Conservation (phyloP, 352 stramenopile species). For the Phytophthora pseudosyringae region DNA sequence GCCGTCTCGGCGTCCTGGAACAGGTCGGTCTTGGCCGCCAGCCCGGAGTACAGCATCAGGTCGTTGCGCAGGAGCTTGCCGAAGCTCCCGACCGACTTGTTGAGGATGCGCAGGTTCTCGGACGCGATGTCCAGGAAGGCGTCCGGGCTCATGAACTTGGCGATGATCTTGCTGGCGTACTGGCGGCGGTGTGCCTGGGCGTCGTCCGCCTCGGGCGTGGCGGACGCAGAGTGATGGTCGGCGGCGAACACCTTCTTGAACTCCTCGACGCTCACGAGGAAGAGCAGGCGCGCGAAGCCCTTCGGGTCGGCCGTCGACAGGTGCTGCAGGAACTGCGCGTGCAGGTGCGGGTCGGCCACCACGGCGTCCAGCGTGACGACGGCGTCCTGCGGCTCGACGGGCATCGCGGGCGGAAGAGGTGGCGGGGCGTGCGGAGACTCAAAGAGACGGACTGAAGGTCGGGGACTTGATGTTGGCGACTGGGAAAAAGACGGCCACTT, state of each 20-base stretch:
- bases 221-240: slow-evolving; percentile 11
- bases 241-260: slow-evolving; percentile 79
- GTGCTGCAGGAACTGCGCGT: slow-evolving; percentile 84
- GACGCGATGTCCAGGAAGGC: slow-evolving; percentile 83
- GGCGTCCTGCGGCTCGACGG: slow-evolving; percentile 14
- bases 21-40: slow-evolving; percentile 78
- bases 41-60: slow-evolving; percentile 73
- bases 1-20: slow-evolving; percentile 80
- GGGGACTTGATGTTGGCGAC: slow-evolving; percentile 26
- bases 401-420: slow-evolving; percentile 1
- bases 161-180: slow-evolving; percentile 89
- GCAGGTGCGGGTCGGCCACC: slow-evolving; percentile 76
- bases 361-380: slow-evolving; percentile 73
- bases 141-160: slow-evolving; percentile 87
- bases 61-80: slow-evolving; percentile 77
- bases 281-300: slow-evolving; percentile 78
- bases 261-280: slow-evolving; percentile 89
- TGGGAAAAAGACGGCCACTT: slow-evolving; percentile 21
- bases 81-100: slow-evolving; percentile 86
- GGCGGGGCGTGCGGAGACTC: background rate
- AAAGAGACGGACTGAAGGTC: slow-evolving; percentile 19
- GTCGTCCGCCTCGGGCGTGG: slow-evolving; percentile 25
- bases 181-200: slow-evolving; percentile 48
- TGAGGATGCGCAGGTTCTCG: slow-evolving; percentile 77
- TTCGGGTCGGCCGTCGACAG: slow-evolving; percentile 70